Evolutionary conservation across 192 early-diverging fungal species (phyloP).

Genomic region (Lobosporangium transversale): DNA sequence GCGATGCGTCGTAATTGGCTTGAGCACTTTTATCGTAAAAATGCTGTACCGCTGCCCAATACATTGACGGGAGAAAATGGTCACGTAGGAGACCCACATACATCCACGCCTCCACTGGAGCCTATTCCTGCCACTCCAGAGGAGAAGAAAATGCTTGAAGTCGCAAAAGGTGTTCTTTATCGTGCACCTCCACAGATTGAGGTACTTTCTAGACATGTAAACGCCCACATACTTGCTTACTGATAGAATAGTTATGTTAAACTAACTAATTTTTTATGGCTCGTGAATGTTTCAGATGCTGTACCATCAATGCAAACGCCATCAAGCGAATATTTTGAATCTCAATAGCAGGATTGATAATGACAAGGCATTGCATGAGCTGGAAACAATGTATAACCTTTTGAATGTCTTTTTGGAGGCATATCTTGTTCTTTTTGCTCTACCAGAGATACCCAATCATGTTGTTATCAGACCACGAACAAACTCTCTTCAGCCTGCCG

Average conservation of each 20-base stretch:
- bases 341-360: constrained; percentile 28
- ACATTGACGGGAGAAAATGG: not conserved
- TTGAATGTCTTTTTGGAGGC: constrained; percentile 17
- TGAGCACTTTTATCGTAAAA: constrained; percentile 18
- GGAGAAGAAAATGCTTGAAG: constrained; percentile 20
- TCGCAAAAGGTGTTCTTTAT: constrained; percentile 19
- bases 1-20: constrained; percentile 27
- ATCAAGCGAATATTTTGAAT: constrained; percentile 28
- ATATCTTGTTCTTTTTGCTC: constrained; percentile 28
- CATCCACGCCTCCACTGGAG: not conserved
- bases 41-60: not conserved
- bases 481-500: constrained; percentile 17
- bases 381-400: constrained; percentile 15
- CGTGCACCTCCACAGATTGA: constrained; percentile 28
- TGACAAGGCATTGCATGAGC: constrained; percentile 29
- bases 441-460: constrained; percentile 30
- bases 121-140: constrained; percentile 13
- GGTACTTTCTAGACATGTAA: constrained; percentile 9
- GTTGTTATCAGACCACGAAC: constrained; percentile 27
- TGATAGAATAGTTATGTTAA: too few species aligned
- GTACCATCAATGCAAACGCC: constrained; percentile 43
- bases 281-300: too few species aligned
- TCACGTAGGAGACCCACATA: not conserved
- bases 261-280: too few species aligned
- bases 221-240: too few species aligned